Conservation (phyloP, 805 yeast genomes). For the Pichia rugopelliculosa region DNA sequence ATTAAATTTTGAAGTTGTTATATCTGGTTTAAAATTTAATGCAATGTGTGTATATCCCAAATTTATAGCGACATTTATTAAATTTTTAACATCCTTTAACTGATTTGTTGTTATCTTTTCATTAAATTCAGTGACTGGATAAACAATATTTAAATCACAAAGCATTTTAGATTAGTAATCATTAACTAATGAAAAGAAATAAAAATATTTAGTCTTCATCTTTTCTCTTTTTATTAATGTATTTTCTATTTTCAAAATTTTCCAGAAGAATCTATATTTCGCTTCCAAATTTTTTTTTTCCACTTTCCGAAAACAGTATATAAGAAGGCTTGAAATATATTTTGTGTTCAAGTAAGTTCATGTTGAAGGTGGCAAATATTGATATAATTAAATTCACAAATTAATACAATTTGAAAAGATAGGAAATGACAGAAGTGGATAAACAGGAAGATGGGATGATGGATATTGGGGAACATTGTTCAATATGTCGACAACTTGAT, state of each 20-base stretch:
- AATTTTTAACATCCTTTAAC: slow-evolving; percentile 38
- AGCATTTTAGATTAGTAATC: too few species aligned
- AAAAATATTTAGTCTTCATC: too few species aligned
- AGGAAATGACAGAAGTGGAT: background rate
- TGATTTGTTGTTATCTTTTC: slow-evolving; percentile 36
- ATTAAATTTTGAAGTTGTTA: slow-evolving; percentile 28
- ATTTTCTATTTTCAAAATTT: too few species aligned
- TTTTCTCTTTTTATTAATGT: too few species aligned
- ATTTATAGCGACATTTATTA: slow-evolving; percentile 45
- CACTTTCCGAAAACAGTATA: background rate
- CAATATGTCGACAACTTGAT: slow-evolving; percentile 44
- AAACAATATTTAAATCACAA: slow-evolving; percentile 64
- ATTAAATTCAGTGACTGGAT: slow-evolving; percentile 53
- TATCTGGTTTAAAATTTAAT: slow-evolving; percentile 42
- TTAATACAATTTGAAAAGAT: too few species aligned
- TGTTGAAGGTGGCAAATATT: background rate
- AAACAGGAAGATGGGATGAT: slow-evolving; percentile 32
- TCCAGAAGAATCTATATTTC: background rate
- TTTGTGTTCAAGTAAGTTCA: too few species aligned
- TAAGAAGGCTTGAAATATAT: background rate
- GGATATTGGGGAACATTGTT: slow-evolving; percentile 54
- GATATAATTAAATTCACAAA: background rate
- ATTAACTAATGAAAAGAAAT: too few species aligned
- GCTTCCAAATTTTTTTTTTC: background rate
- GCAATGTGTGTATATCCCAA: slow-evolving; percentile 75